Evolutionary conservation across 2,329 filamentous ascomycete genomes (phyloP).

Genomic region (Fusarium buharicum): DNA sequence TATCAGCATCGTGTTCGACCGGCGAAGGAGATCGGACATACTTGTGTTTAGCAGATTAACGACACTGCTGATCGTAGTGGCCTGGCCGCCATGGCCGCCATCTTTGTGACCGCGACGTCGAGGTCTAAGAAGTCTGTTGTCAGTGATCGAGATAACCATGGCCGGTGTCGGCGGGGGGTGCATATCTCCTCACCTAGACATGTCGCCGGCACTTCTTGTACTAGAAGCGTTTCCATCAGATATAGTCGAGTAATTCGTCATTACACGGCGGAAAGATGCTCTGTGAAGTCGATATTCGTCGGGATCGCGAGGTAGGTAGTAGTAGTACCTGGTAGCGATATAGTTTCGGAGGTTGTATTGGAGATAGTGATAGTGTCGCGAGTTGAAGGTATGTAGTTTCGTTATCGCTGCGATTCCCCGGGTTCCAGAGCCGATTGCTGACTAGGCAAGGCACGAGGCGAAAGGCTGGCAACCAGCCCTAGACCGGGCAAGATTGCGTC

Average conservation of each 20-base stretch:
- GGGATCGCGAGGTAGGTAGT: constrained; percentile 15
- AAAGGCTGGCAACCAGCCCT: constrained; percentile 26
- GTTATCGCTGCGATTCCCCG: constrained; percentile 36
- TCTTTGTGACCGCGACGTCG: constrained; percentile 76
- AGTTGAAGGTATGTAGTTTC: constrained; percentile 26
- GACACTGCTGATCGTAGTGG: constrained; percentile 89
- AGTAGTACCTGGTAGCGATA: no score
- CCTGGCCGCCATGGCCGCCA: constrained; percentile 74
- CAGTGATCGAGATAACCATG: constrained; percentile 17
- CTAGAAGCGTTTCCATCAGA: constrained; percentile 59
- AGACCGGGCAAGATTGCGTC: constrained; percentile 39
- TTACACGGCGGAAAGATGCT: constrained; percentile 48
- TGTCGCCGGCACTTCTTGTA: constrained; percentile 55
- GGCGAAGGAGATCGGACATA: constrained; percentile 55
- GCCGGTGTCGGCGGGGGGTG: constrained; percentile 21
- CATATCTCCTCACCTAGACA: constrained; percentile 58
- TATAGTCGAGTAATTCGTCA: constrained; percentile 67
- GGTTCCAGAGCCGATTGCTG: constrained; percentile 34
- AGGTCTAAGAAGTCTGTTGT: constrained; percentile 52
- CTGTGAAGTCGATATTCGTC: constrained; percentile 11
- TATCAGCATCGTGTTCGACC: constrained; percentile 33
- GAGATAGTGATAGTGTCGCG: constrained; percentile 9
- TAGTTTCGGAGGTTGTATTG: no score
- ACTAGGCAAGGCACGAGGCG: constrained; percentile 29
- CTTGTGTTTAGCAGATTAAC: constrained; percentile 98